A percentile compares a stretch with the other conserved stretches of the same genome.
Evolutionary conservation across 2,329 filamentous ascomycete genomes (phyloP).

Genomic region (Elsinoe arachidis): DNA sequence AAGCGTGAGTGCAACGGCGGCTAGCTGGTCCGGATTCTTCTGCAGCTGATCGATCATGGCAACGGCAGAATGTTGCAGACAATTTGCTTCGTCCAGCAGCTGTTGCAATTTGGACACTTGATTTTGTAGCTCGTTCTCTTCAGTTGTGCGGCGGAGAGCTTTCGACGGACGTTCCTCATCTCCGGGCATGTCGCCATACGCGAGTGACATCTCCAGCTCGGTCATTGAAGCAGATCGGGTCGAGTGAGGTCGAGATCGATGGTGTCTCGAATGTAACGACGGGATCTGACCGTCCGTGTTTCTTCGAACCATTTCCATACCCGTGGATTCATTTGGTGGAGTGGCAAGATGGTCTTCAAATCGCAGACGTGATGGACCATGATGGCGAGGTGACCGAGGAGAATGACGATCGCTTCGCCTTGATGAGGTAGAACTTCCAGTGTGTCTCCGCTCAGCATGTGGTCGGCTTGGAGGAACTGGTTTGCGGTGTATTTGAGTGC

Average conservation of each 20-base stretch:
- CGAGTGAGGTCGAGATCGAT: constrained; percentile 14
- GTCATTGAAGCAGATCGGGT: constrained; percentile 32
- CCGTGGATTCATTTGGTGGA: constrained; percentile 22
- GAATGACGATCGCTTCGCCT: constrained; percentile 31
- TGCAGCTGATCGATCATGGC: constrained; percentile 74
- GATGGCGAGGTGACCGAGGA: constrained; percentile 14
- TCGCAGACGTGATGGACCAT: constrained; percentile 25
- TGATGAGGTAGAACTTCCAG: constrained; percentile 37
- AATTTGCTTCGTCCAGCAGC: constrained; percentile 79
- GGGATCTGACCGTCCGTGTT: constrained; percentile 32
- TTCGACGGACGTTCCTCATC: constrained; percentile 45
- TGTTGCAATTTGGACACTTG: constrained; percentile 68
- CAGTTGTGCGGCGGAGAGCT: constrained; percentile 34
- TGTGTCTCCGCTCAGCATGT: constrained; percentile 29
- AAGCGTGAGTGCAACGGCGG: constrained; percentile 83
- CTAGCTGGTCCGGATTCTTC: constrained; percentile 80
- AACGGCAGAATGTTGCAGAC: constrained; percentile 73
- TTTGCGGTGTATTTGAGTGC: constrained; percentile 14
- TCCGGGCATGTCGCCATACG: constrained; percentile 69
- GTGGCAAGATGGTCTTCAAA: constrained; percentile 22
- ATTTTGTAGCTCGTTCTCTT: constrained; percentile 52
- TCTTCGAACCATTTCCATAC: constrained; percentile 32
- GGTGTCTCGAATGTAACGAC: constrained; percentile 12
- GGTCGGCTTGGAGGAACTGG: constrained; percentile 21
- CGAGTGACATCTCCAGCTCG: constrained; percentile 80